These are phyloP conservation scores for Sporothrix euskadiensis DNA, from an alignment of 2,329 filamentous ascomycete species.

Conservation along the genomic window DNA sequence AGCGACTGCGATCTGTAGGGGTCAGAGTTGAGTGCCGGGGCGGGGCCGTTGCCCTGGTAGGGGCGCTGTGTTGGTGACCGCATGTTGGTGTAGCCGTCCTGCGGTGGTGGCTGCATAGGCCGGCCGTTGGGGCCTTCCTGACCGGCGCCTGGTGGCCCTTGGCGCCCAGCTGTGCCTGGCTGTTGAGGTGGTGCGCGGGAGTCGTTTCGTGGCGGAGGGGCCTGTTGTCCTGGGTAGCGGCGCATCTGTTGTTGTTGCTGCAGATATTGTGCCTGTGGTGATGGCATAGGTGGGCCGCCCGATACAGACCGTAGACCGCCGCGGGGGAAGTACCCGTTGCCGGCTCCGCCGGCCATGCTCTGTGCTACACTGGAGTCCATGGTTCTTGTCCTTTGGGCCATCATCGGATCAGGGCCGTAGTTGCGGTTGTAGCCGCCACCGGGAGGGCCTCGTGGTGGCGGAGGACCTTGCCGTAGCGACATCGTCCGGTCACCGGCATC, in stretches of 20 bases:
- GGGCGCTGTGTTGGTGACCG: conserved; percentile 57
- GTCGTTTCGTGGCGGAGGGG: conserved; percentile 42
- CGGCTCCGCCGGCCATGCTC: conserved; percentile 34
- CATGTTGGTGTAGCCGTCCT: conserved; percentile 46
- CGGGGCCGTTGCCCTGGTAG: conserved; percentile 62
- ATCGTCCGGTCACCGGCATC: conserved; percentile 64
- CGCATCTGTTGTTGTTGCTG: conserved; percentile 52
- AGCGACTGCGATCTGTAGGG: conserved; percentile 91
- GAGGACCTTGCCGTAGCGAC: conserved; percentile 62
- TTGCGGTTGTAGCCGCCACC: conserved; percentile 40
- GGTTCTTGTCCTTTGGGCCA: conserved; percentile 45
- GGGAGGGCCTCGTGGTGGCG: conserved; percentile 58
- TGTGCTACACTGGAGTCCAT: conserved; percentile 47
- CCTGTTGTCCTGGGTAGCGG: conserved; percentile 46
- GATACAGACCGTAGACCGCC: conserved; percentile 53
- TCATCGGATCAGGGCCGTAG: conserved; percentile 36
- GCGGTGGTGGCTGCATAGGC: conserved; percentile 29
- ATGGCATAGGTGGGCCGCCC: conserved; percentile 49
- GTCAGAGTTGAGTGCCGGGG: conserved; percentile 77
- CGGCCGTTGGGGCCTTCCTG: conserved; percentile 34
- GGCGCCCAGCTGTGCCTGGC: conserved; percentile 20
- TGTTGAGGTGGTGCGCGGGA: conserved; percentile 58
- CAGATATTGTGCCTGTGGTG: conserved; percentile 49
- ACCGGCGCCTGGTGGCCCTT: conserved; percentile 11
- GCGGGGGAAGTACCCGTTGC: conserved; percentile 51